A percentile compares a stretch with the other conserved stretches of the same genome.
Evolutionary conservation across 192 early-diverging fungal species (phyloP).

Genomic region (Phycomyces blakesleeanus): DNA sequence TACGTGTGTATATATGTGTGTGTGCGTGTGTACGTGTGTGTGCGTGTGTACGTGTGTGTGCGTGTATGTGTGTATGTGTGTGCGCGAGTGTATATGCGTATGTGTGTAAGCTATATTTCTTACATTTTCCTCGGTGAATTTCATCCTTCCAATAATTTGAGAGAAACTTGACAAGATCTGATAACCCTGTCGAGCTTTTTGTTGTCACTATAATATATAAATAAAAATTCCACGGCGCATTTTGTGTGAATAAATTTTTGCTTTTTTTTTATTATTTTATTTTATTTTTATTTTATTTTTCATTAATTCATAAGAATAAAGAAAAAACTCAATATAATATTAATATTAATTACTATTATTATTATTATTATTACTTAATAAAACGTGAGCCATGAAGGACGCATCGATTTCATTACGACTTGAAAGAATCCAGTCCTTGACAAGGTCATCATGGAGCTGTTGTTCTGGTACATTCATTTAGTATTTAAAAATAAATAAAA

Average conservation of each 20-base stretch:
- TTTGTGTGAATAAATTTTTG: too few species aligned
- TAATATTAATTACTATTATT: too few species aligned
- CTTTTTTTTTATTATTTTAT: neutral
- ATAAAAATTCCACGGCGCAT: too few species aligned
- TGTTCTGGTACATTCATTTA: neutral
- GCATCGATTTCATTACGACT: conserved; percentile 9
- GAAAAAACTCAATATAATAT: neutral
- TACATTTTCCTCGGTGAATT: conserved; percentile 13
- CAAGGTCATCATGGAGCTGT: neutral
- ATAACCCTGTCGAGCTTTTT: conserved; percentile 17
- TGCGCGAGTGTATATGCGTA: too few species aligned
- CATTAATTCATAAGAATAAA: neutral
- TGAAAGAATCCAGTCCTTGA: conserved; percentile 13
- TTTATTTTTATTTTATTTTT: too few species aligned
- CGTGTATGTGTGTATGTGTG: too few species aligned
- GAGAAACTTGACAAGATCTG: conserved; percentile 7
- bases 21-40: too few species aligned
- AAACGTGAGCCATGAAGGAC: conserved; percentile 20
- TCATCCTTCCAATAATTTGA: conserved; percentile 1
- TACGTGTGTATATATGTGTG: too few species aligned
- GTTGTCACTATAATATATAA: conserved; percentile 13
- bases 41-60: too few species aligned
- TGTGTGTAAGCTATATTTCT: too few species aligned
- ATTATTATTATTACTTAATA: conserved; percentile 31
- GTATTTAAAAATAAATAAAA: conserved; percentile 1